These are phyloP conservation scores for Glarea lozoyensis DNA, from an alignment of 495 filamentous ascomycete species.

Conservation along the genomic window DNA sequence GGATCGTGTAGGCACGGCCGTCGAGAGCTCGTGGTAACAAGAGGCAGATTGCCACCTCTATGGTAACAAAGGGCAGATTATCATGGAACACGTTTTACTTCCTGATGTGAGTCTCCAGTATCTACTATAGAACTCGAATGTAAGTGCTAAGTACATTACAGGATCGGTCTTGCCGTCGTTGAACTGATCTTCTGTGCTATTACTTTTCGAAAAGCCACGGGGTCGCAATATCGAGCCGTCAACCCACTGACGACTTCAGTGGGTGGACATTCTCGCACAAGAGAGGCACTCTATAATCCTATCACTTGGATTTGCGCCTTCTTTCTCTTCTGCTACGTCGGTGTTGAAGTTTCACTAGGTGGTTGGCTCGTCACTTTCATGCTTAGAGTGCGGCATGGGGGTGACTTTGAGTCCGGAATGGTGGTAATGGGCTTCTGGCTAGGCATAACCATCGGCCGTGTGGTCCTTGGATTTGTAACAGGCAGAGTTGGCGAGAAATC, in stretches of 20 bases:
- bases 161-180: conserved; percentile 53
- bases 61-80: conserved; percentile 48
- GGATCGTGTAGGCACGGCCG: too few relatives aligned
- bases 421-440: conserved; percentile 81
- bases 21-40: too few relatives aligned
- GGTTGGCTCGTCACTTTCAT: conserved; percentile 89
- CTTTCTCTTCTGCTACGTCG: conserved; percentile 75
- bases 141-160: conserved; percentile 24
- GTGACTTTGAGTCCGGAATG: conserved; percentile 63
- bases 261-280: conserved; percentile 33
- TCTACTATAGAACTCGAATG: neutral
- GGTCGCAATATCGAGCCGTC: conserved; percentile 46
- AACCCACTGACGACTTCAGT: conserved; percentile 29
- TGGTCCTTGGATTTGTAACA: conserved; percentile 61
- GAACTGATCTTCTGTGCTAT: conserved; percentile 44
- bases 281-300: conserved; percentile 43
- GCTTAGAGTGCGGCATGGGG: conserved; percentile 63
- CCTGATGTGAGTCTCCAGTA: conserved; percentile 28
- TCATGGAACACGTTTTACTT: conserved; percentile 62
- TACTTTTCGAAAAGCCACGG: conserved; percentile 65
- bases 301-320: conserved; percentile 71
- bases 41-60: conserved; percentile 65
- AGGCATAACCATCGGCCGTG: conserved; percentile 67
- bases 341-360: conserved; percentile 76
- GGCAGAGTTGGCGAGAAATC: conserved; percentile 63